Evolutionary conservation across 2,329 filamentous ascomycete genomes (phyloP).

Genomic region (Exophiala oligosperma): DNA sequence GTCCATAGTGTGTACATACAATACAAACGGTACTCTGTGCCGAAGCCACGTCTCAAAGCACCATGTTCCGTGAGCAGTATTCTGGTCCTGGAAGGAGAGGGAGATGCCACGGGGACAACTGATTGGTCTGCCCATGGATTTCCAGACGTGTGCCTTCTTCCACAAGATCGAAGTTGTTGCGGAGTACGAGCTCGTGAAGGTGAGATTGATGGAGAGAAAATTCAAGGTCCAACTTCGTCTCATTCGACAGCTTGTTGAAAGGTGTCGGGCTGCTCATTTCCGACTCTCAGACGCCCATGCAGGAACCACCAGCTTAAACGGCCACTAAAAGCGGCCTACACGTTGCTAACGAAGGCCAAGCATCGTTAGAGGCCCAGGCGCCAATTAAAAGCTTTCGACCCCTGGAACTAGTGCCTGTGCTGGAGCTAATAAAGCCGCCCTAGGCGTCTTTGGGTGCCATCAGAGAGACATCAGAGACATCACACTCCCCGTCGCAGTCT

Average conservation of each 20-base stretch:
- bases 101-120: no score
- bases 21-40: no score
- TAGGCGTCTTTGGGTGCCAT: no score
- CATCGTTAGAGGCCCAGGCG: background rate
- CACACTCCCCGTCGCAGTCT: no score
- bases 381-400: background rate
- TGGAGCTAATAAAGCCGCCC: background rate
- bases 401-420: background rate
- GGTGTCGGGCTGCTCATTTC: conserved; percentile 17
- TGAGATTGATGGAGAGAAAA: conserved; percentile 2
- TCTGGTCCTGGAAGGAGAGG: no score
- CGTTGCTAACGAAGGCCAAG: background rate
- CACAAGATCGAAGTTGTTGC: background rate
- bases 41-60: no score
- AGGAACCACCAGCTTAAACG: conserved; percentile 12
- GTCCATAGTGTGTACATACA: no score
- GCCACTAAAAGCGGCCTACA: background rate
- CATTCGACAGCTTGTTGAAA: conserved; percentile 4
- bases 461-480: no score
- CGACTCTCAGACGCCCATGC: conserved; percentile 12
- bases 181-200: background rate
- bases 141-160: no score
- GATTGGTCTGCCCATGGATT: no score
- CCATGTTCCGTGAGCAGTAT: no score
- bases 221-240: conserved; percentile 14